Evolutionary conservation across 2,329 filamentous ascomycete species (phyloP).

Genomic region (Cladosporium sphaerospermum): DNA sequence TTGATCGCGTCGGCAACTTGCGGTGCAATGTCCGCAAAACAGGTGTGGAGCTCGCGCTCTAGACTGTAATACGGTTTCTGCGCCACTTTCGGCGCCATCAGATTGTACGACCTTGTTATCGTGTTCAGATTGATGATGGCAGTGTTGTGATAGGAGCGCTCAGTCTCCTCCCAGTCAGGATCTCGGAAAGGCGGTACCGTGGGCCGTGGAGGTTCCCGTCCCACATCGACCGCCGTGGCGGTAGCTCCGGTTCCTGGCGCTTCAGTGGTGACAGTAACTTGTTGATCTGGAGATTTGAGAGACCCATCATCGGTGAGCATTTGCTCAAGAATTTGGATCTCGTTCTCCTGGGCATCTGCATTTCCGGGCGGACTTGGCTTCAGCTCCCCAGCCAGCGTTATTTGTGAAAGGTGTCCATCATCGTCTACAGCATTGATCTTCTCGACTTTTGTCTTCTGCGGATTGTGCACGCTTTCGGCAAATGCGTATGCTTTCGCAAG

Average conservation of each 20-base stretch:
- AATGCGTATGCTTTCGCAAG: constrained; percentile 67
- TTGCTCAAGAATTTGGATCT: constrained; percentile 35
- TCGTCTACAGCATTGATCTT: constrained; percentile 40
- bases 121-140: constrained; percentile 72
- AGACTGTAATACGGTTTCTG: constrained; percentile 89
- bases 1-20: constrained; percentile 65
- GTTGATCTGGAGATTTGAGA: constrained; percentile 19
- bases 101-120: constrained; percentile 81
- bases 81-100: constrained; percentile 86
- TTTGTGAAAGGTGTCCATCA: constrained; percentile 44
- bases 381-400: constrained; percentile 41
- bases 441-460: constrained; percentile 39
- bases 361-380: constrained; percentile 23
- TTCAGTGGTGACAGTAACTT: constrained; percentile 16
- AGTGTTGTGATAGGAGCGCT: constrained; percentile 68
- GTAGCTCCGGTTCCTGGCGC: constrained; percentile 11
- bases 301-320: constrained; percentile 24
- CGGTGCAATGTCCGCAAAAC: constrained; percentile 82
- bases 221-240: constrained; percentile 2
- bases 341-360: constrained; percentile 15
- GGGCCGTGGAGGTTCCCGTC: background rate
- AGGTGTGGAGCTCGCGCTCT: constrained; percentile 71
- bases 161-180: constrained; percentile 64
- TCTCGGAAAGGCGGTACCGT: constrained; percentile 62
- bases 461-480: constrained; percentile 62